phyloP scores from a whole-genome alignment of 2,329 filamentous ascomycete species.

The Colletotrichum sp. region DNA sequence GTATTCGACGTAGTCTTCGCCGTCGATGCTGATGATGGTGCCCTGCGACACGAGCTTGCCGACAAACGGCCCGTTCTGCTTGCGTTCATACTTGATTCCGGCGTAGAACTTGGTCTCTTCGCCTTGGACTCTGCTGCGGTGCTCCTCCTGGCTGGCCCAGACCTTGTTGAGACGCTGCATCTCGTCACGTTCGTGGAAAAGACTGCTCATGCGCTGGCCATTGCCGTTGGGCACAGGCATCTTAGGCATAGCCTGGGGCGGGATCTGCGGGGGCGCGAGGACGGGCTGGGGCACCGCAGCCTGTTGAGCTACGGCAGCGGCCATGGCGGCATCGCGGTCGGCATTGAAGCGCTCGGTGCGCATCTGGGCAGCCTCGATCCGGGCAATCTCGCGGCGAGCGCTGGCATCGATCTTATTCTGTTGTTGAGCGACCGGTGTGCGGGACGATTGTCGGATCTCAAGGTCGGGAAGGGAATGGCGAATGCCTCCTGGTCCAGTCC shows the following conservation, averaged over 20 bases:
- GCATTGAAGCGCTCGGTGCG: slow-evolving; percentile 55
- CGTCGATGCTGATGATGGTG: slow-evolving; percentile 67
- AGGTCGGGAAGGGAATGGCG: slow-evolving; percentile 38
- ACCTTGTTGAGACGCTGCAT: slow-evolving; percentile 60
- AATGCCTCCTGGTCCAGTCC: slow-evolving; percentile 38
- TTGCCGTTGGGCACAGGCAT: slow-evolving; percentile 7
- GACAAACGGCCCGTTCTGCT: slow-evolving; percentile 63
- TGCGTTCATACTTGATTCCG: slow-evolving; percentile 68
- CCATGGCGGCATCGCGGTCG: slow-evolving; percentile 43
- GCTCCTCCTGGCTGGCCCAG: slow-evolving; percentile 59
- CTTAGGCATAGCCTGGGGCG: slow-evolving; percentile 4
- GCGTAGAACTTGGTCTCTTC: slow-evolving; percentile 63
- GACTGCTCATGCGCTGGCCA: slow-evolving; percentile 4
- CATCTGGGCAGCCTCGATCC: slow-evolving; percentile 55
- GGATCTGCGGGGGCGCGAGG: neutral
- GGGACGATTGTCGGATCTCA: slow-evolving; percentile 39
- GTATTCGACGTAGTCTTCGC: slow-evolving; percentile 72
- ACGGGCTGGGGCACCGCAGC: neutral
- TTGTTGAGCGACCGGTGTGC: slow-evolving; percentile 32
- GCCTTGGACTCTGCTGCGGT: slow-evolving; percentile 44
- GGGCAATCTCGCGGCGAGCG: slow-evolving; percentile 57
- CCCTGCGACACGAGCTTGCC: slow-evolving; percentile 69
- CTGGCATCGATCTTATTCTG: slow-evolving; percentile 54
- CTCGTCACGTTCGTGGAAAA: slow-evolving; percentile 52
- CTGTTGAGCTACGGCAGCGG: slow-evolving; percentile 8